These are phyloP conservation scores for Rhodomyrtus tomentosa DNA, from an alignment of 345 rosid species.

Conservation along the genomic window DNA sequence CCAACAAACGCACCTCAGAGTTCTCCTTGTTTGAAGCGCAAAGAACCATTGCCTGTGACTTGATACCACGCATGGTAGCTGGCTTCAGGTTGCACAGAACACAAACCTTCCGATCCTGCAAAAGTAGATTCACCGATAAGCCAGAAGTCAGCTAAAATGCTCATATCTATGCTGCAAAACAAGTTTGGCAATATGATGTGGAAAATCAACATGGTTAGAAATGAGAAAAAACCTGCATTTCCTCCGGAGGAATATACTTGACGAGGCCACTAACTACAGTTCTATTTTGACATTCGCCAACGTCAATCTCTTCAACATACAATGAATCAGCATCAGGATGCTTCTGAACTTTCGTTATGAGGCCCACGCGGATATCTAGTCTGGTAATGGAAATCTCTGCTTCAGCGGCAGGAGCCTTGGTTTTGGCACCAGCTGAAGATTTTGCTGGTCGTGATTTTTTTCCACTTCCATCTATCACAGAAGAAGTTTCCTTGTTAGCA, in stretches of 20 bases:
- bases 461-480: conserved; percentile 27
- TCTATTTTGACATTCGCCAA: conserved; percentile 58
- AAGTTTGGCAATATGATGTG: neutral
- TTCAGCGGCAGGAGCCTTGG: conserved; percentile 27
- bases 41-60: conserved; percentile 97
- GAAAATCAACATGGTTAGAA: neutral
- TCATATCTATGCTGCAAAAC: neutral
- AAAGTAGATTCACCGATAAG: neutral
- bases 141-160: neutral
- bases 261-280: conserved; percentile 89
- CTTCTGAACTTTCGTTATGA: conserved; percentile 56
- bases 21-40: conserved; percentile 70
- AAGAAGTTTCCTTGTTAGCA: neutral
- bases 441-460: conserved; percentile 54
- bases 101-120: conserved; percentile 87
- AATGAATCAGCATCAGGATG: conserved; percentile 83
- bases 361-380: conserved; percentile 81
- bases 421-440: conserved; percentile 29
- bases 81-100: conserved; percentile 94
- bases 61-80: conserved; percentile 75
- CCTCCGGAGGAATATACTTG: conserved; percentile 67
- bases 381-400: conserved; percentile 63
- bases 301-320: conserved; percentile 80
- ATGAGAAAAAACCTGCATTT: conserved; percentile 52
- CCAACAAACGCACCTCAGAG: conserved; percentile 24